Percentiles rank a stretch among this genome's conserved stretches.
These are phyloP conservation scores for Mayamaea pseudoterrestris DNA, from an alignment of 108 stramenopile genomes.

Conservation along the genomic window DNA sequence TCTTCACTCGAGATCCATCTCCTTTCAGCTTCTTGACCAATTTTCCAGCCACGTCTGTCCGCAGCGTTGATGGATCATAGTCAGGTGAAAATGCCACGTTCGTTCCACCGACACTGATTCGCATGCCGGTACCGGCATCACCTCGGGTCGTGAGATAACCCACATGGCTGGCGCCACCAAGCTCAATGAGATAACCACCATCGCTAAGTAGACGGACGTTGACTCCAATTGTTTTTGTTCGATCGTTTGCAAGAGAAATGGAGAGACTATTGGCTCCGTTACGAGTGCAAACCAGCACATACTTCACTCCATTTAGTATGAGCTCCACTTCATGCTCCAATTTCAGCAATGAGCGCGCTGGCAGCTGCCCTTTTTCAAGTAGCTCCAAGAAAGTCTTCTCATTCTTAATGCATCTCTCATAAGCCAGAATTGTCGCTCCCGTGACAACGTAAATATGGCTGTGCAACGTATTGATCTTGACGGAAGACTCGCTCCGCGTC, in stretches of 20 bases:
- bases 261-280: slow-evolving; percentile 57
- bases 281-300: slow-evolving; percentile 63
- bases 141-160: slow-evolving; percentile 78
- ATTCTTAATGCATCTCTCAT: slow-evolving; percentile 36
- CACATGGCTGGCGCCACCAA: slow-evolving; percentile 83
- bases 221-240: slow-evolving; percentile 34
- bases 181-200: slow-evolving; percentile 90
- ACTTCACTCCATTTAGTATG: slow-evolving; percentile 90
- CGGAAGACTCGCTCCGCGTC: not conserved
- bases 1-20: slow-evolving; percentile 83
- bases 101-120: slow-evolving; percentile 75
- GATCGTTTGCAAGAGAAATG: slow-evolving; percentile 20
- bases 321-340: slow-evolving; percentile 77
- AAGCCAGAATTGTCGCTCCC: slow-evolving; percentile 69
- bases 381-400: slow-evolving; percentile 65
- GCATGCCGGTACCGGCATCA: slow-evolving; percentile 70
- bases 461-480: slow-evolving; percentile 12
- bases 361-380: slow-evolving; percentile 84
- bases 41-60: slow-evolving; percentile 94
- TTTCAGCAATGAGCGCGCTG: slow-evolving; percentile 62
- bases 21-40: slow-evolving; percentile 90
- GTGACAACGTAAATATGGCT: slow-evolving; percentile 59
- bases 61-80: slow-evolving; percentile 92
- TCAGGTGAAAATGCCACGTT: slow-evolving; percentile 92
- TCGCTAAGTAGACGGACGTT: slow-evolving; percentile 88